A percentile compares a stretch with the other conserved stretches of the same genome.
Evolutionary conservation across 805 yeast genomes (phyloP).

Genomic region (Isabelozyma heimii): DNA sequence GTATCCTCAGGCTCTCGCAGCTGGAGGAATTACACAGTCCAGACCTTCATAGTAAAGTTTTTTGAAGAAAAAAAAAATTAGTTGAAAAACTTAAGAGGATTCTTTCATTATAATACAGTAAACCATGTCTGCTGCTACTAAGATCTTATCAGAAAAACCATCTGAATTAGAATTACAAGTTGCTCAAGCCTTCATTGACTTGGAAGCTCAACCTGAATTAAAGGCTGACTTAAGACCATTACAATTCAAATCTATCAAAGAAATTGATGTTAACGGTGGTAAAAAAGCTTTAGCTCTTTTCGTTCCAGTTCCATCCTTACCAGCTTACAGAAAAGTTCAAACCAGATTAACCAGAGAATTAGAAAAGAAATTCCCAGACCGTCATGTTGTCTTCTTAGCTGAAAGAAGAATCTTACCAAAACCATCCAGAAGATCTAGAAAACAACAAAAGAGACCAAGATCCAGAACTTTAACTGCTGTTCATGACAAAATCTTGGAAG

Average conservation of each 20-base stretch:
- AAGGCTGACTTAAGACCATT: constrained; percentile 98
- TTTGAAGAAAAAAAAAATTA: neutral
- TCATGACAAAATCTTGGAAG: constrained; percentile 98
- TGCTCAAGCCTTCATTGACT: constrained; percentile 97
- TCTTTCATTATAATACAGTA: constrained; percentile 2
- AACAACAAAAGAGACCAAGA: constrained; percentile 98
- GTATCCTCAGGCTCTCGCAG: too few relatives aligned
- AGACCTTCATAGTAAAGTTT: neutral
- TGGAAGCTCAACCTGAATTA: constrained; percentile 94
- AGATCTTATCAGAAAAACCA: constrained; percentile 93
- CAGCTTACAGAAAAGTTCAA: constrained; percentile 96
- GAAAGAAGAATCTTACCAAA: constrained; percentile 99
- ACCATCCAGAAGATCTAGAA: constrained; percentile 95
- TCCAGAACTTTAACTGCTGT: constrained; percentile 99
- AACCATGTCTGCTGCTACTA: constrained; percentile 94
- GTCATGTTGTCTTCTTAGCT: constrained; percentile 98
- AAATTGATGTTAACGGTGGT: constrained; percentile 97
- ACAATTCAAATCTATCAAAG: constrained; percentile 98
- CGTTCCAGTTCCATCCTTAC: constrained; percentile 94
- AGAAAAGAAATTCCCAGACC: constrained; percentile 99
- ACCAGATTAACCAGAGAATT: constrained; percentile 97
- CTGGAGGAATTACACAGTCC: neutral
- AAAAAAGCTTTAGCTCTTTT: constrained; percentile 97
- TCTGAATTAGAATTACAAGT: constrained; percentile 98
- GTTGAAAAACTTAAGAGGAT: neutral